These are phyloP conservation scores for Saussurea involucrata DNA, from an alignment of 129 eudicot genomes.

Conservation along the genomic window DNA sequence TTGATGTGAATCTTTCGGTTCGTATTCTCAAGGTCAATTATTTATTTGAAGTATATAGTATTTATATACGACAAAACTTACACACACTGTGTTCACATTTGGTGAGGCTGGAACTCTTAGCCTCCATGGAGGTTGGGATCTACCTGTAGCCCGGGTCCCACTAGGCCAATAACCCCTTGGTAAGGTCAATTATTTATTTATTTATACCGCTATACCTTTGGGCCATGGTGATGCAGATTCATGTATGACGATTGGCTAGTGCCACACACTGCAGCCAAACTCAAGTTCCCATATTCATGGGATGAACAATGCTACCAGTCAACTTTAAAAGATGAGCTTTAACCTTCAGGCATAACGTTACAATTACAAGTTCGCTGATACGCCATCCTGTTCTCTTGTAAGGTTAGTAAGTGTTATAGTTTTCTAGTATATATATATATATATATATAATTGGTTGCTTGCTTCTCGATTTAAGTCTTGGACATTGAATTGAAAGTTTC, in stretches of 20 bases:
- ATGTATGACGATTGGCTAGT: conserved; percentile 73
- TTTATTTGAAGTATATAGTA: background rate
- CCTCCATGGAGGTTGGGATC: background rate
- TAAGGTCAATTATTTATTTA: background rate
- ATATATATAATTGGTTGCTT: background rate
- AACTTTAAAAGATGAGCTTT: conserved; percentile 62
- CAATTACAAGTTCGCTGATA: background rate
- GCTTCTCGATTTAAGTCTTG: background rate
- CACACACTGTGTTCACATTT: background rate
- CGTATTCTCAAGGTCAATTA: background rate
- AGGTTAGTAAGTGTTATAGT: background rate
- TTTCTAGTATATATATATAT: background rate
- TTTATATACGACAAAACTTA: background rate
- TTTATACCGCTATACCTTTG: background rate
- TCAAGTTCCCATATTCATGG: conserved; percentile 73
- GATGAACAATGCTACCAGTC: conserved; percentile 61
- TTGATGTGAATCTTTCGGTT: background rate
- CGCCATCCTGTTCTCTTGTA: background rate
- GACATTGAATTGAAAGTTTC: background rate
- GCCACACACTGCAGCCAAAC: conserved; percentile 80
- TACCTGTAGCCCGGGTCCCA: background rate
- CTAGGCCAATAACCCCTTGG: background rate
- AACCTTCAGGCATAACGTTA: conserved; percentile 9
- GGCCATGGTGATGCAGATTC: conserved; percentile 56
- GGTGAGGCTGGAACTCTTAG: background rate